phyloP scores from a whole-genome alignment of 352 stramenopile species.

The Globisporangium barbulae region DNA sequence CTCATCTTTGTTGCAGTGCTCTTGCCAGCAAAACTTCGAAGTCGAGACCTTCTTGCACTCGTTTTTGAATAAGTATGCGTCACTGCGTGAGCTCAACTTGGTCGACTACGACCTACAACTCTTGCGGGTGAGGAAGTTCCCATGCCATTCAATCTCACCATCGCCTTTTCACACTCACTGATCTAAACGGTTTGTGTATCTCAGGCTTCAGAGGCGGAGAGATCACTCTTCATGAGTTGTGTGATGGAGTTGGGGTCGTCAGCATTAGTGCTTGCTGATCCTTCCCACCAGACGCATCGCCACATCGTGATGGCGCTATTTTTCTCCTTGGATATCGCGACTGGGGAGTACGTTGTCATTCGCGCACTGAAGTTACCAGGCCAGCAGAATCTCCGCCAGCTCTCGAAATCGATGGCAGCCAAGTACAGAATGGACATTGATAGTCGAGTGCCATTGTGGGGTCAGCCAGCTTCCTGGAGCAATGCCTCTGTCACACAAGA shows the following conservation, averaged over 20 bases:
- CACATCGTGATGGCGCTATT: slow-evolving; percentile 38
- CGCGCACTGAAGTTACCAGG: slow-evolving; percentile 40
- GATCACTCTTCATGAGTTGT: slow-evolving; percentile 44
- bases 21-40: slow-evolving; percentile 50
- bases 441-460: slow-evolving; percentile 18
- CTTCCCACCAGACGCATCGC: background rate
- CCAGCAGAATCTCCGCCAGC: slow-evolving; percentile 23
- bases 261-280: background rate
- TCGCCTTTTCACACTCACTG: background rate
- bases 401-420: slow-evolving; percentile 29
- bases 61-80: slow-evolving; percentile 43
- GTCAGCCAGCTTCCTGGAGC: slow-evolving; percentile 23
- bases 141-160: background rate
- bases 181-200: background rate
- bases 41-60: slow-evolving; percentile 48
- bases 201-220: slow-evolving; percentile 28
- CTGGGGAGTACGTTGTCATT: slow-evolving; percentile 40
- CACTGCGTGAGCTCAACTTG: slow-evolving; percentile 36
- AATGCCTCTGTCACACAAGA: slow-evolving; percentile 39
- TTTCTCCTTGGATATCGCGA: slow-evolving; percentile 38
- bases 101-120: slow-evolving; percentile 63
- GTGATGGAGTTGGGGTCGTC: slow-evolving; percentile 35
- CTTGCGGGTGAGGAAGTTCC: slow-evolving; percentile 30
- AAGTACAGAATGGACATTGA: slow-evolving; percentile 31
- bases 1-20: slow-evolving; percentile 24